These are phyloP conservation scores for Fusarium burgessii DNA, from an alignment of 2,329 filamentous ascomycete genomes.

Conservation along the genomic window DNA sequence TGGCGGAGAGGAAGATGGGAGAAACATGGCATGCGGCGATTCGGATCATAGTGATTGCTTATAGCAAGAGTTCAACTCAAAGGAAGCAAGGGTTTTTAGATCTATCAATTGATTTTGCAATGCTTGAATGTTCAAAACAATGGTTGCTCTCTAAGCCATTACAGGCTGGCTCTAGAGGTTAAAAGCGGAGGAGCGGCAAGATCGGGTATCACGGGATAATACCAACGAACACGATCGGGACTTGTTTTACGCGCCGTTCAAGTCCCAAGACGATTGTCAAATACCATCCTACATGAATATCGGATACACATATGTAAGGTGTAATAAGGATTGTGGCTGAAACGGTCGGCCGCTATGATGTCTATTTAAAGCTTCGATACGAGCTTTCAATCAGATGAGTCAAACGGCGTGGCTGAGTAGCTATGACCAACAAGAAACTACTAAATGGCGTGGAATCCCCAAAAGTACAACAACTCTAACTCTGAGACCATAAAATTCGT, in stretches of 20 bases:
- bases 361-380: not conserved
- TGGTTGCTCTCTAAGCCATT: no score
- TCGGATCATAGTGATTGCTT: slow-evolving; percentile 1
- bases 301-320: no score
- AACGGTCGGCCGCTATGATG: not conserved
- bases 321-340: no score
- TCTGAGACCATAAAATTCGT: not conserved
- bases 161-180: no score
- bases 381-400: not conserved
- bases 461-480: not conserved
- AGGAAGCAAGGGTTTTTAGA: no score
- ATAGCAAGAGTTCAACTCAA: accelerated
- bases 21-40: slow-evolving; percentile 54
- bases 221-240: no score
- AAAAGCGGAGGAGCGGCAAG: slow-evolving; percentile 9
- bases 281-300: no score
- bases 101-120: no score
- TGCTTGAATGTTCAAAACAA: not conserved
- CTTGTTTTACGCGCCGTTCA: not conserved
- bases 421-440: accelerated
- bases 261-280: not conserved
- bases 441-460: not conserved
- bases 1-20: slow-evolving; percentile 61
- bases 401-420: slow-evolving; percentile 9
- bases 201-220: not conserved